Evolutionary conservation across 371 early-diverging fungal species (phyloP).

Genomic region (Sporodiniella umbellata): DNA sequence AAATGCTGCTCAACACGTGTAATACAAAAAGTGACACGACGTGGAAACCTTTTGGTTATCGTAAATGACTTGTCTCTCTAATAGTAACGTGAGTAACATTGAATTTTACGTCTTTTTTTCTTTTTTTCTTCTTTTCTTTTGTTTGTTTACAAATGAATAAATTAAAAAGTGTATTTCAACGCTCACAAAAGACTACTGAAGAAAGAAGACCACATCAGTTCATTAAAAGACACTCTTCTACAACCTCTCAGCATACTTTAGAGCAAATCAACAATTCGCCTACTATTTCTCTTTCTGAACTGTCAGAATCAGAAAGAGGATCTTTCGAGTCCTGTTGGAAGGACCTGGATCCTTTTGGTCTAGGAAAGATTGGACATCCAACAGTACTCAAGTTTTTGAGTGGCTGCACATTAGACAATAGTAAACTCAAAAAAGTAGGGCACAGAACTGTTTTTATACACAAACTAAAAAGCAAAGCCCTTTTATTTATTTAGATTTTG

Average conservation of each 20-base stretch:
- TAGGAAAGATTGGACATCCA: constrained; percentile 22
- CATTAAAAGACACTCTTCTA: constrained; percentile 17
- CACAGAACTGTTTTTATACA: too few species aligned
- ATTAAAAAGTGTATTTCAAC: constrained; percentile 26
- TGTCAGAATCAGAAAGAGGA: constrained; percentile 21
- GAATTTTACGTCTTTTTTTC: too few species aligned
- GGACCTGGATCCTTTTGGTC: constrained; percentile 34
- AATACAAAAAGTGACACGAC: too few species aligned
- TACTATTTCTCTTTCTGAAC: constrained; percentile 15
- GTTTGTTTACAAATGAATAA: too few species aligned
- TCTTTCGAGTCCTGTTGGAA: constrained; percentile 38
- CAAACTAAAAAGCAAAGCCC: neutral
- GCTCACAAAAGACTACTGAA: constrained; percentile 17
- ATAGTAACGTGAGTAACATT: too few species aligned
- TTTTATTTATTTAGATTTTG: constrained; percentile 15
- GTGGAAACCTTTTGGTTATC: too few species aligned
- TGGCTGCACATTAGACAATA: constrained; percentile 25
- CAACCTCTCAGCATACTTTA: neutral
- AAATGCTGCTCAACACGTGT: too few species aligned
- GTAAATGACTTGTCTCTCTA: too few species aligned
- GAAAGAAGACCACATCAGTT: constrained; percentile 27
- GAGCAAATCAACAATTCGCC: constrained; percentile 9
- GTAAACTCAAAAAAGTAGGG: constrained; percentile 30
- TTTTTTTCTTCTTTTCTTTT: too few species aligned
- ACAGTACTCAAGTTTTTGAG: constrained; percentile 27